Evolutionary conservation across 345 rosid genomes (phyloP), one percentile per base, ranked within the genome.

Genomic region (Bretschneidera sinensis): DNA sequence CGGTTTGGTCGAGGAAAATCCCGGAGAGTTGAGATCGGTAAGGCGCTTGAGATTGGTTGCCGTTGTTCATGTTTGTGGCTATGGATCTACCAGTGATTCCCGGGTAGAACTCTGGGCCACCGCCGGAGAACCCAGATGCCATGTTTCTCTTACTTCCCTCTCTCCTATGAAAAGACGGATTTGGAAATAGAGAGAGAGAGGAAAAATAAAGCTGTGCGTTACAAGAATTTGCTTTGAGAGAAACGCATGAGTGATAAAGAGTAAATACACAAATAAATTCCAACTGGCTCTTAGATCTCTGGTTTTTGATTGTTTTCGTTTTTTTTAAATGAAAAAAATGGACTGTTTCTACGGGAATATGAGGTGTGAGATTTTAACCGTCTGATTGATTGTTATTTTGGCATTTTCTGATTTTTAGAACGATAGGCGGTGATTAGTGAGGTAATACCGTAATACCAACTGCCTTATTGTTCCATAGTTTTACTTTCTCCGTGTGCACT

Each of bases 111-210:
- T 87, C 91, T 55, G 80, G 80, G 0, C 81, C 82, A 31, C 92
- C 88, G 43, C 96, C 88, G 63, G 92, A 57, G 48, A 77, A 89
- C 24, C 92, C 96, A 71, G 97, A 92, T 21, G 95, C 79, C 98
- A 92, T 92, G 55, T 17, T 33, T 39, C 48, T 23, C 9, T 45
- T 45, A 51, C n/a, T 17, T 50, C 55, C 34, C 43, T 21, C 50
- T 52, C 47, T n/a, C n/a, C n/a, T n/a, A n/a, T n/a, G n/a, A n/a
- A n/a, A 28, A 43, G 54, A 55, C 33, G 45, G 47, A 62, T 28
- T 72, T 60, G 65, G 20, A 18, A n/a, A n/a, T n/a, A n/a, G n/a
- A 35, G 56, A 14, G 13, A 21, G 9, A 48, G 43, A 5, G n/a
- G n/a, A n/a, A 59, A n/a, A n/a, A n/a, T n/a, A n/a, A n/a, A n/a